Conservation (phyloP, 176 grass and related monocot genomes). For the Thalia dealbata region DNA sequence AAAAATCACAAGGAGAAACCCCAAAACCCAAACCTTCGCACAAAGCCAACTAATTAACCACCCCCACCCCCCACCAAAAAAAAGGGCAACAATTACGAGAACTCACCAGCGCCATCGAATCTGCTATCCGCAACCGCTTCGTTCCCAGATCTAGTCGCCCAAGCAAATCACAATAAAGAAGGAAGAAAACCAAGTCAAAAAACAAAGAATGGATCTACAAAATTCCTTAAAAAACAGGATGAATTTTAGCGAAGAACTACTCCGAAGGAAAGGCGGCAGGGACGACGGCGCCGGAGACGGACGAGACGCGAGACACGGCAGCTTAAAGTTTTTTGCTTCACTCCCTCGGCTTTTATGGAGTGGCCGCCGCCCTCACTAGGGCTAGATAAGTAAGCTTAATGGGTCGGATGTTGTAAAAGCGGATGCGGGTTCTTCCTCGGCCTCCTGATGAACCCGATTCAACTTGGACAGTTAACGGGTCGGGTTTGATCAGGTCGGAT, state of each 20-base stretch:
- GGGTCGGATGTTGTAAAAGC: not conserved
- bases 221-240: not conserved
- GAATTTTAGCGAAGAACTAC: not conserved
- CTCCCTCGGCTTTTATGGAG: not conserved
- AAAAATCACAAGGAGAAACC: not conserved
- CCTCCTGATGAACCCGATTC: not conserved
- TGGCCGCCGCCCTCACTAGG: not conserved
- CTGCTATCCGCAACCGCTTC: not conserved
- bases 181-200: not conserved
- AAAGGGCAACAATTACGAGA: not conserved
- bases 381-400: not conserved
- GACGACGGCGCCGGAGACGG: not conserved
- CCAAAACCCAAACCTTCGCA: not conserved
- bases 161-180: not conserved
- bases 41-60: not conserved
- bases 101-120: constrained; percentile 13
- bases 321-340: not conserved
- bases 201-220: not conserved
- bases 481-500: too few species aligned
- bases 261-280: not conserved
- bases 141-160: not conserved
- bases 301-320: not conserved
- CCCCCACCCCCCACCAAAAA: too few species aligned
- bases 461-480: too few species aligned
- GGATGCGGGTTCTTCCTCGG: not conserved